Evolutionary conservation across 1,139 yeast genomes (phyloP).

Genomic region (Kluyveromyces sp.): DNA sequence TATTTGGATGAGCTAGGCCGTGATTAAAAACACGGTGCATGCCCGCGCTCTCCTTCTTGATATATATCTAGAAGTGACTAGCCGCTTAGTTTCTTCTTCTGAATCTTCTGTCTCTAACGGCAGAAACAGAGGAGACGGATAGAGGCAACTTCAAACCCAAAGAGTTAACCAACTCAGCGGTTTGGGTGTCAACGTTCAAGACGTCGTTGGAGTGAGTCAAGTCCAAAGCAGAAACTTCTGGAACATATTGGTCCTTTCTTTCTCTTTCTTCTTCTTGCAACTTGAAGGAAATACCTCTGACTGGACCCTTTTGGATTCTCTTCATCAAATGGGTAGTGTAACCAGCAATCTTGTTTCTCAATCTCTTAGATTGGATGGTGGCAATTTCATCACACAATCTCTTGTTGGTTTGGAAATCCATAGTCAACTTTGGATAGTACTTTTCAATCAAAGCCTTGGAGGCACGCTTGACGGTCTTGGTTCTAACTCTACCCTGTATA

Average conservation of each 20-base stretch:
- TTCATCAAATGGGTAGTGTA: conserved; percentile 99
- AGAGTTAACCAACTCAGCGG: conserved; percentile 92
- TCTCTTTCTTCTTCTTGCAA: conserved; percentile 99
- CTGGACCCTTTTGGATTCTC: conserved; percentile 99
- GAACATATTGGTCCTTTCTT: conserved; percentile 99
- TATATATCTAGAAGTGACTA: conserved; percentile 6
- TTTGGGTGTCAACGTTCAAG: conserved; percentile 96
- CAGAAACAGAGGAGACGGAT: conserved; percentile 84
- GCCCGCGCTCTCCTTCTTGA: neutral
- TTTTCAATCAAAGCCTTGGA: conserved; percentile 99
- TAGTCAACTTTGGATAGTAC: conserved; percentile 99
- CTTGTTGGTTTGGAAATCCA: conserved; percentile 99
- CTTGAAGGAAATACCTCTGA: conserved; percentile 99
- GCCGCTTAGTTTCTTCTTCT: conserved; percentile 76
- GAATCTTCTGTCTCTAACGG: conserved; percentile 93
- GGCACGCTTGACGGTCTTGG: conserved; percentile 99
- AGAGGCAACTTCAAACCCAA: conserved; percentile 96
- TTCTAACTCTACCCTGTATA: conserved; percentile 91
- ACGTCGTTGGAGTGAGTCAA: conserved; percentile 94
- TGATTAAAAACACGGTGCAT: neutral
- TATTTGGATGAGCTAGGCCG: neutral
- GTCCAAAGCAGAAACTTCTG: conserved; percentile 99
- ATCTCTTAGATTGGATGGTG: conserved; percentile 98
- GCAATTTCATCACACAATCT: conserved; percentile 98
- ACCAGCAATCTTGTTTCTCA: conserved; percentile 99